Percentiles rank a stretch among this genome's conserved stretches.
These are phyloP conservation scores for Meyerozyma guilliermondii DNA, from an alignment of 1,139 yeast species.

Conservation along the genomic window DNA sequence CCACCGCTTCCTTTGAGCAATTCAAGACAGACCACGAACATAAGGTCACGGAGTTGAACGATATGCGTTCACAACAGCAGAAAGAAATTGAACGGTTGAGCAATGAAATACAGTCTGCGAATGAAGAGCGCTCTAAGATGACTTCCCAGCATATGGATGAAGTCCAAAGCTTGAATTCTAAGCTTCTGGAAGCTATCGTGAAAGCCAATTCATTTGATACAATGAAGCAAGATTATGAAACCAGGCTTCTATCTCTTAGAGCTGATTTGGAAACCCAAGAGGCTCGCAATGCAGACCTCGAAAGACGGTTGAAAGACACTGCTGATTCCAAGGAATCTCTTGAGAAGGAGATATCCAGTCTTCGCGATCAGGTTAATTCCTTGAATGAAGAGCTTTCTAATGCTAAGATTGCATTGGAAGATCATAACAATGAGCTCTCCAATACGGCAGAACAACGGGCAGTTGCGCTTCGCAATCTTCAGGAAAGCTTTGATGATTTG, in stretches of 20 bases:
- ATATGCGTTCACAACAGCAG: constrained; percentile 16
- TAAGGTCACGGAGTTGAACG: constrained; percentile 16
- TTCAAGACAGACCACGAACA: constrained; percentile 26
- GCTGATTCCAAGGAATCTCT: not conserved
- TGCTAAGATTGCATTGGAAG: constrained; percentile 5
- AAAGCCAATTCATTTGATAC: constrained; percentile 35
- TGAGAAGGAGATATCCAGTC: not conserved
- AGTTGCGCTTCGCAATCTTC: constrained; percentile 34
- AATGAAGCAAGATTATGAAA: constrained; percentile 30
- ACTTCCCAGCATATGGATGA: constrained; percentile 12
- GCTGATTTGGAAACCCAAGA: constrained; percentile 4
- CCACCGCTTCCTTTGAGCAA: constrained; percentile 34
- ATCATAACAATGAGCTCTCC: constrained; percentile 6
- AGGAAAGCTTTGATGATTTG: constrained; percentile 48
- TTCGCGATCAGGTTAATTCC: not conserved
- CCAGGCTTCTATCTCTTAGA: constrained; percentile 25
- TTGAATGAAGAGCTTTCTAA: constrained; percentile 4
- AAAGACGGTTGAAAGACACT: not conserved
- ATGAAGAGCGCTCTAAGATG: constrained; percentile 13
- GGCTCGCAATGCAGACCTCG: not conserved
- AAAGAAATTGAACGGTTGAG: constrained; percentile 12
- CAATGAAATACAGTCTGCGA: constrained; percentile 13
- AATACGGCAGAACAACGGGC: constrained; percentile 24
- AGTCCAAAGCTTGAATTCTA: constrained; percentile 7
- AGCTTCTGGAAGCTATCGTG: constrained; percentile 8